A percentile compares a stretch with the other conserved stretches of the same genome.
phyloP scores from a whole-genome alignment of 345 rosid species.

The Eucalyptus polyanthemos region DNA sequence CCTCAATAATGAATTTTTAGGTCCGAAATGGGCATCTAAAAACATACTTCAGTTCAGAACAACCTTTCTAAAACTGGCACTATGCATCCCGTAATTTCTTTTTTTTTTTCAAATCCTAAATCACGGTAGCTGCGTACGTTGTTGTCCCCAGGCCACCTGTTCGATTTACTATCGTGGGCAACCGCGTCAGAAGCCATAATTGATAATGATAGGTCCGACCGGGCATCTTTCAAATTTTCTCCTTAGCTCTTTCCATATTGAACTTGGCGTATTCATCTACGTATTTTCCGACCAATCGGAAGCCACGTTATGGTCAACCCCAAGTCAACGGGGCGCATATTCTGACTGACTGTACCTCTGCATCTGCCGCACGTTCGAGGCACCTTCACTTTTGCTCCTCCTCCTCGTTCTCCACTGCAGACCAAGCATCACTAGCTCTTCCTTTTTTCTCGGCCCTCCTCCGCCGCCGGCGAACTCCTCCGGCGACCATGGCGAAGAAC shows the following conservation, averaged over 20 bases:
- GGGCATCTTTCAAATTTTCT: background rate
- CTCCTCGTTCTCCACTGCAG: background rate
- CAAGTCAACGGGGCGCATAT: background rate
- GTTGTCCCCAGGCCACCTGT: background rate
- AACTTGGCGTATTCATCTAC: background rate
- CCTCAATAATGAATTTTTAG: background rate
- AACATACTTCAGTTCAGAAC: background rate
- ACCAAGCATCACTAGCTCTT: background rate
- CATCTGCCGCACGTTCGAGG: background rate
- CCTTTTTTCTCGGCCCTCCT: background rate
- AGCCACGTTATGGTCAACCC: background rate
- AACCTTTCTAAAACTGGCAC: background rate
- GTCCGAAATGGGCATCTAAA: background rate
- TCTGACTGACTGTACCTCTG: background rate
- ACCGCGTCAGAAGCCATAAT: background rate
- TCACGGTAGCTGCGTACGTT: background rate
- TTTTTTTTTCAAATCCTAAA: background rate
- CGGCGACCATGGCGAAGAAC: conserved; percentile 10
- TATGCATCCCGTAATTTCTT: no score
- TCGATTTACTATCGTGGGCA: background rate
- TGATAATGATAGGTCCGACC: background rate
- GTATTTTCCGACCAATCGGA: background rate
- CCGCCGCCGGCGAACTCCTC: background rate
- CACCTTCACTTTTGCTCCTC: background rate
- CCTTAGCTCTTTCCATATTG: background rate